Evolutionary conservation across 495 filamentous ascomycete species (phyloP).

Genomic region (Penicillium cosmopolitanum): DNA sequence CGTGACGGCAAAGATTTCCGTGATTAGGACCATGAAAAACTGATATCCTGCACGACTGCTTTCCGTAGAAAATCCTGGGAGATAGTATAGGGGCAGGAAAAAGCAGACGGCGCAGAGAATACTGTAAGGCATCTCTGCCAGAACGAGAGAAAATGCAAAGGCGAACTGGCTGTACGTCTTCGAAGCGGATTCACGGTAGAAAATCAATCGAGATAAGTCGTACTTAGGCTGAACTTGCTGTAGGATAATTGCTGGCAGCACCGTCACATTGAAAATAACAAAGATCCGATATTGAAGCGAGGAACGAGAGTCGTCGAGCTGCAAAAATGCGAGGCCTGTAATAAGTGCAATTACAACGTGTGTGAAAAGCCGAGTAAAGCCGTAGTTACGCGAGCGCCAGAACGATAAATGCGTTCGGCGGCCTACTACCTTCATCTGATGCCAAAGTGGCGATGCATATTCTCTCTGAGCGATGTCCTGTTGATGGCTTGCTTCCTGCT

Average conservation of each 20-base stretch:
- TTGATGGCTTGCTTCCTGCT: constrained; percentile 13
- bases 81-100: constrained; percentile 77
- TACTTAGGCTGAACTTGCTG: constrained; percentile 79
- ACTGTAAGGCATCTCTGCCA: constrained; percentile 78
- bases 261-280: constrained; percentile 80
- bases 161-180: constrained; percentile 79
- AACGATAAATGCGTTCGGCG: constrained; percentile 66
- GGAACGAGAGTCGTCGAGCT: constrained; percentile 67
- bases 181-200: constrained; percentile 76
- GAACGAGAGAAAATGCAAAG: constrained; percentile 69
- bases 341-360: constrained; percentile 73
- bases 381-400: constrained; percentile 77
- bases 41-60: constrained; percentile 72
- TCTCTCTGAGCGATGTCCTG: constrained; percentile 58
- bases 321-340: constrained; percentile 72
- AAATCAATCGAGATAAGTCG: constrained; percentile 71
- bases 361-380: constrained; percentile 77
- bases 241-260: constrained; percentile 75
- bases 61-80: constrained; percentile 61
- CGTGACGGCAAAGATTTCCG: constrained; percentile 75
- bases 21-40: constrained; percentile 79
- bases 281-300: constrained; percentile 81
- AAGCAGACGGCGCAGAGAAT: constrained; percentile 74
- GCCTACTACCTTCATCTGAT: constrained; percentile 70
- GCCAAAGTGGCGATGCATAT: constrained; percentile 73